A percentile compares a stretch with the other conserved stretches of the same genome.
These are phyloP conservation scores for Physcomitrellopsis africana DNA, from an alignment of 225 moss, liverwort and hornwort species.

Conservation along the genomic window DNA sequence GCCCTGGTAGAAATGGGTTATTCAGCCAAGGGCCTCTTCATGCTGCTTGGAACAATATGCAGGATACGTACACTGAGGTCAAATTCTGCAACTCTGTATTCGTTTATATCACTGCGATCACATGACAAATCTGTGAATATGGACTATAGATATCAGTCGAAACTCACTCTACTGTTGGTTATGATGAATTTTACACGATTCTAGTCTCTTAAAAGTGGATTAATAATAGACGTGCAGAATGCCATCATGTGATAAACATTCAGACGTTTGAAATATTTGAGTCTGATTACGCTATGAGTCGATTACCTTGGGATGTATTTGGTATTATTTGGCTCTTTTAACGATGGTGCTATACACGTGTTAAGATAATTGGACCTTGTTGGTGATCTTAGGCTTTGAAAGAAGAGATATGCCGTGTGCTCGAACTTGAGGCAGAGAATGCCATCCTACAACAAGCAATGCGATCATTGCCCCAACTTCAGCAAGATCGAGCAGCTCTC, in stretches of 20 bases:
- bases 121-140: not conserved
- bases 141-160: constrained; percentile 10
- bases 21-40: constrained; percentile 83
- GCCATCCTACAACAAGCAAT: constrained; percentile 89
- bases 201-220: not conserved
- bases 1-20: constrained; percentile 52
- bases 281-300: no score
- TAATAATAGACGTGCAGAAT: not conserved
- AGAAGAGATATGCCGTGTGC: constrained; percentile 87
- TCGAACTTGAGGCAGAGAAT: constrained; percentile 98
- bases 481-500: constrained; percentile 82
- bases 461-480: constrained; percentile 81
- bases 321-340: not conserved
- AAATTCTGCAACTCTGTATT: constrained; percentile 8
- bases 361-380: constrained; percentile 11
- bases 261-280: no score
- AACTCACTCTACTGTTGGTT: not conserved
- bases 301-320: not conserved
- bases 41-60: constrained; percentile 94
- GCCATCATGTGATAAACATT: no score
- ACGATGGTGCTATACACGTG: constrained; percentile 4
- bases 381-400: constrained; percentile 69
- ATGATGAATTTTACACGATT: constrained; percentile 7
- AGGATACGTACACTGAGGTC: constrained; percentile 89
- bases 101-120: not conserved